Conservation (phyloP, 257 asterid genomes). For the Hygrophila difformis region DNA sequence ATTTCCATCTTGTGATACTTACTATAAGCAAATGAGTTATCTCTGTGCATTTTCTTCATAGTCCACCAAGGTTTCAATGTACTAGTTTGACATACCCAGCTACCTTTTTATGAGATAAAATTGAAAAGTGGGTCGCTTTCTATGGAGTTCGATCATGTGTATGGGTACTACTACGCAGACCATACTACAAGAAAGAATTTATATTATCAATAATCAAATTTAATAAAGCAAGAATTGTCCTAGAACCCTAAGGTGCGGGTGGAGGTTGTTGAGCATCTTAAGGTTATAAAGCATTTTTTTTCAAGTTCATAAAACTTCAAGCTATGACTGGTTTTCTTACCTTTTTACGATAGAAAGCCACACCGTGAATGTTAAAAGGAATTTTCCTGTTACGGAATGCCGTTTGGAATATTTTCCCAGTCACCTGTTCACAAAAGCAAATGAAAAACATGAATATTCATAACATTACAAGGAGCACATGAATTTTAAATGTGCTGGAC, state of each 20-base stretch:
- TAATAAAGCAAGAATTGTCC: neutral
- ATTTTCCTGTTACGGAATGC: constrained; percentile 83
- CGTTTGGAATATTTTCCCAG: constrained; percentile 84
- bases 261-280: too few relatives aligned
- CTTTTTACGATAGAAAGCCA: constrained; percentile 98
- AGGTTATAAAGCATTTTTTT: too few relatives aligned
- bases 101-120: neutral
- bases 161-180: neutral
- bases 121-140: neutral
- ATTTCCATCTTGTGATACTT: constrained; percentile 4
- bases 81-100: constrained; percentile 1
- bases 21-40: neutral
- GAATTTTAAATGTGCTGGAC: constrained; percentile 10
- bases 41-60: neutral
- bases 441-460: constrained; percentile 12
- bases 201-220: too few relatives aligned
- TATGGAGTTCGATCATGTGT: neutral
- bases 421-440: constrained; percentile 47
- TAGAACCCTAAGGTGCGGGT: too few relatives aligned
- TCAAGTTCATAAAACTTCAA: too few relatives aligned
- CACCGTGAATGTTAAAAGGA: constrained; percentile 90
- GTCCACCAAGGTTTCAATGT: neutral
- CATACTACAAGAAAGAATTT: neutral
- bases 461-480: neutral
- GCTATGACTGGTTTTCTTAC: too few relatives aligned